phyloP scores from a whole-genome alignment of 352 stramenopile genomes.

The Phytophthora citrophthora region DNA sequence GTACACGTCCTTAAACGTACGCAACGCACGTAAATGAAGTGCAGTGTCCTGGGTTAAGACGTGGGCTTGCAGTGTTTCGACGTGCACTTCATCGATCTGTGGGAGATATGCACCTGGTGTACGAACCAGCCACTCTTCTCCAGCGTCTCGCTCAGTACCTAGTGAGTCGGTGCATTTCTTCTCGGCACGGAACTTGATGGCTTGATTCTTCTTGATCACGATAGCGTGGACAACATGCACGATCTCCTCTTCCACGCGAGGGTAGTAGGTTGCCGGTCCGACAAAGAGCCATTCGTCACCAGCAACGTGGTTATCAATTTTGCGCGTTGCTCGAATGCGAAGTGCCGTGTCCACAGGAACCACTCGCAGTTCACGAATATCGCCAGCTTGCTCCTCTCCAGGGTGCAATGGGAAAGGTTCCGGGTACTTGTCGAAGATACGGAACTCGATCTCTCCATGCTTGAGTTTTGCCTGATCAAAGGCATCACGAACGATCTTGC shows the following conservation, averaged over 20 bases:
- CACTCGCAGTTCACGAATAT: slow-evolving; percentile 61
- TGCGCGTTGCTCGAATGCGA: slow-evolving; percentile 66
- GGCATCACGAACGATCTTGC: slow-evolving; percentile 61
- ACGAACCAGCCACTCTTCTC: slow-evolving; percentile 84
- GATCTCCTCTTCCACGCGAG: slow-evolving; percentile 76
- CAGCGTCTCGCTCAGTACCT: slow-evolving; percentile 62
- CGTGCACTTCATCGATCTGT: slow-evolving; percentile 75
- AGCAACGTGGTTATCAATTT: slow-evolving; percentile 58
- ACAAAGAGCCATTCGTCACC: slow-evolving; percentile 84
- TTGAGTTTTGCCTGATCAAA: slow-evolving; percentile 82
- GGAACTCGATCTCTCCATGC: slow-evolving; percentile 81
- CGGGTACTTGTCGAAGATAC: slow-evolving; percentile 73
- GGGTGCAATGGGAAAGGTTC: slow-evolving; percentile 84
- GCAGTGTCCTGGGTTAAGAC: slow-evolving; percentile 72
- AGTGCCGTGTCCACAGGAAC: slow-evolving; percentile 70
- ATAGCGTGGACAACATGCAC: slow-evolving; percentile 57
- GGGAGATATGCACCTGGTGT: slow-evolving; percentile 75
- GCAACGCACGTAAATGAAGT: slow-evolving; percentile 67
- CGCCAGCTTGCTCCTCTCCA: slow-evolving; percentile 65
- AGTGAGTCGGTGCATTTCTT: slow-evolving; percentile 83
- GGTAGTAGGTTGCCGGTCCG: slow-evolving; percentile 76
- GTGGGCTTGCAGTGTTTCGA: slow-evolving; percentile 64
- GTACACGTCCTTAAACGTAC: slow-evolving; percentile 83
- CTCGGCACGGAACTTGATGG: slow-evolving; percentile 80
- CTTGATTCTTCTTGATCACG: slow-evolving; percentile 83